Evolutionary conservation across 2,329 filamentous ascomycete genomes (phyloP).

Genomic region (Bipolaris victoriae): DNA sequence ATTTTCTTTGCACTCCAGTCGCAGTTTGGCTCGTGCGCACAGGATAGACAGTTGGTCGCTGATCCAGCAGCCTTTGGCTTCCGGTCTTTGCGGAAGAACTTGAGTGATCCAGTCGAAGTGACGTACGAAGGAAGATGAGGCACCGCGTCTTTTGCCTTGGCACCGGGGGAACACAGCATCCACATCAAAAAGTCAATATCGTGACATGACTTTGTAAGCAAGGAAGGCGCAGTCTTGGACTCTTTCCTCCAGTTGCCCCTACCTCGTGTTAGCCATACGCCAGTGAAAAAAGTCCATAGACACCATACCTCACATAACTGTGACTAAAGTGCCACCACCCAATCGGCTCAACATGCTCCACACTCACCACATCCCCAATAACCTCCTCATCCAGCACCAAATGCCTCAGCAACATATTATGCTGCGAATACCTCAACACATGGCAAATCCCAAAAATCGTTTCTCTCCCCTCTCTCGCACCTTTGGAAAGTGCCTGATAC

Average conservation of each 20-base stretch:
- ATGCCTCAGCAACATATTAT: slow-evolving; percentile 83
- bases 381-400: slow-evolving; percentile 75
- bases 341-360: slow-evolving; percentile 92
- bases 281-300: not conserved
- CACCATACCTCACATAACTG: slow-evolving; percentile 63
- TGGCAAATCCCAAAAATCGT: slow-evolving; percentile 88
- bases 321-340: slow-evolving; percentile 91
- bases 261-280: slow-evolving; percentile 6
- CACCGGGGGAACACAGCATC: slow-evolving; percentile 78
- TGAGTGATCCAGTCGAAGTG: slow-evolving; percentile 76
- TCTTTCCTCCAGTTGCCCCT: slow-evolving; percentile 92
- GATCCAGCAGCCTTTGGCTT: slow-evolving; percentile 77
- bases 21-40: slow-evolving; percentile 75
- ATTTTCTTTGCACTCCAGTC: slow-evolving; percentile 85
- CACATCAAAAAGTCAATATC: slow-evolving; percentile 93
- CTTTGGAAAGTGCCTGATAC: slow-evolving; percentile 61
- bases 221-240: slow-evolving; percentile 74
- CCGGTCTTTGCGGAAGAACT: slow-evolving; percentile 75
- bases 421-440: slow-evolving; percentile 89
- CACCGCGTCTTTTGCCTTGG: slow-evolving; percentile 46
- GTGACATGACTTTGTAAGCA: slow-evolving; percentile 95
- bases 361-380: slow-evolving; percentile 82
- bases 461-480: slow-evolving; percentile 5
- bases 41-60: slow-evolving; percentile 87
- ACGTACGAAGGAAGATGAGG: slow-evolving; percentile 78